Evolutionary conservation across 305 asterid species (phyloP).

Genomic region (Lippia alba): DNA sequence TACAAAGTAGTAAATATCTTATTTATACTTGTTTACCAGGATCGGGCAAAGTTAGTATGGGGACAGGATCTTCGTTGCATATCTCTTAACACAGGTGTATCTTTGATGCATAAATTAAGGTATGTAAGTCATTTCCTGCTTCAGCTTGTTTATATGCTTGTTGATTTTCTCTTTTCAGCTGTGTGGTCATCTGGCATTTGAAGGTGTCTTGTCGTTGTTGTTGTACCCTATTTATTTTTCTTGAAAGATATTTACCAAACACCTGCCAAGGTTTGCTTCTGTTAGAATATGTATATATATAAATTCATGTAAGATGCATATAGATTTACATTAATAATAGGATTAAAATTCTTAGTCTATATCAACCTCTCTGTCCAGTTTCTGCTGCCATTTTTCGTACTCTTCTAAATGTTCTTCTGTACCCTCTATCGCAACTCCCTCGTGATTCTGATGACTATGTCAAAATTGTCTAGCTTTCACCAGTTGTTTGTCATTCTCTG

Average conservation of each 20-base stretch:
- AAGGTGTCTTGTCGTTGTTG: not conserved
- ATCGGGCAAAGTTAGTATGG: conserved; percentile 64
- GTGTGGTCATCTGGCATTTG: not conserved
- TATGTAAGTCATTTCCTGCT: conserved; percentile 16
- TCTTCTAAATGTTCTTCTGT: too few species aligned
- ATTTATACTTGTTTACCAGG: conserved; percentile 47
- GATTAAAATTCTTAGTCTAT: too few species aligned
- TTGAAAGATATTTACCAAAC: not conserved
- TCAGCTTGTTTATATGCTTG: not conserved
- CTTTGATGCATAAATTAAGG: conserved; percentile 90
- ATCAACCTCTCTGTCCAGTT: too few species aligned
- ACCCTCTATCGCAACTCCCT: too few species aligned
- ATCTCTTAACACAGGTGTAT: conserved; percentile 71
- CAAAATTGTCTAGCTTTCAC: too few species aligned
- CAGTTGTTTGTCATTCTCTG: too few species aligned
- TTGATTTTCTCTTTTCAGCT: conserved; percentile 11
- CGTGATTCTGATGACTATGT: too few species aligned
- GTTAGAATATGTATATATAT: too few species aligned
- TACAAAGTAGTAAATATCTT: conserved; percentile 6
- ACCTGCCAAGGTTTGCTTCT: not conserved
- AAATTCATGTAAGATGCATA: too few species aligned
- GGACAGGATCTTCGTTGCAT: conserved; percentile 75
- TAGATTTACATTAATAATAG: too few species aligned
- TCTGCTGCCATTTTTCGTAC: too few species aligned
- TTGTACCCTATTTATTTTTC: too few species aligned